Evolutionary conservation across 805 yeast species (phyloP), one percentile per base, ranked within the genome.

Genomic region (Komagataella pastoris): DNA sequence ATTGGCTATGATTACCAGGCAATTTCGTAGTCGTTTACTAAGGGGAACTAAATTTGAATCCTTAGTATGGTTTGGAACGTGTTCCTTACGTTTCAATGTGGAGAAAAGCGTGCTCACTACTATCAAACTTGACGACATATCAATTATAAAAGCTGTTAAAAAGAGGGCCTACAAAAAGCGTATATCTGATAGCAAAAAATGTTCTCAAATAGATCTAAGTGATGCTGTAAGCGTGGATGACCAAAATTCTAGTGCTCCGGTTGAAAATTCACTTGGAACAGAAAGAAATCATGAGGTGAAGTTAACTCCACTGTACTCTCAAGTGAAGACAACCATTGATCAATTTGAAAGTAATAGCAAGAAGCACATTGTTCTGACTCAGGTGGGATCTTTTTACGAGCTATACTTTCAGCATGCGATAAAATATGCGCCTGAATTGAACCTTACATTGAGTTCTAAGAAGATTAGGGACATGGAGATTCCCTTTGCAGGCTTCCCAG

Each of bases 401-500:
- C 68, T 91, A 3, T 93, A 93, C 61, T 88, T 86, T 60, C 90
- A 90, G 51, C 95, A 89, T 54, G 98, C 98, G 1, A 78, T 80
- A 7, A 73, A 72, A 47, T 81, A 75, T 61, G 95, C 88, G 0
- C 82, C 85, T 1, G 65, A 77, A 51, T 65, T 93, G 51, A 89
- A 89, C 24, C 64, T 91, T 24, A 81, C 86, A 48, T 73, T 89
- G 2, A 85, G 96, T 0, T 70, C 69, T 44, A 75, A 77, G 58
- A 69, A 69, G 51, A 73, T 78, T 45, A 67, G 67, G 18, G 65
- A 63, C 18, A 67, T 69, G 52, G 70, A 70, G 24, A 74, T 85
- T 0, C 79, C 95, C 0, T 88, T 93, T 85, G 88, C 97, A 0
- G 99, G 99, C 0, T 93, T 93, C 59, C 99, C 99, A 0, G 71